Percentiles rank a stretch among this genome's conserved stretches.
Conservation (phyloP, 1,284 basidiomycete genomes). For the Kalmanozyma brasiliensis region DNA sequence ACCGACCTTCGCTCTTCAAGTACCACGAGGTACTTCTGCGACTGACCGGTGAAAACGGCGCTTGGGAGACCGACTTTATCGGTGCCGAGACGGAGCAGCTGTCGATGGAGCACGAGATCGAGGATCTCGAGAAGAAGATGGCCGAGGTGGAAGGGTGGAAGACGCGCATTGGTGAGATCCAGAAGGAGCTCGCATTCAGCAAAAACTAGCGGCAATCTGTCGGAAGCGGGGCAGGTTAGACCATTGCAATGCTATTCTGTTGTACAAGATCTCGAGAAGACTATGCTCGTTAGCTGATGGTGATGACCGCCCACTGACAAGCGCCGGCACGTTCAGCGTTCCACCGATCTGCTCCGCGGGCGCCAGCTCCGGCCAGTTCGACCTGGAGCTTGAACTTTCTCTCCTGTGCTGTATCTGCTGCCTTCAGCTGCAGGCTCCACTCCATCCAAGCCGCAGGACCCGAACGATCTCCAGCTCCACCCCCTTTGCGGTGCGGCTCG, state of each 20-base stretch:
- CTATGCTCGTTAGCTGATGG: slow-evolving; percentile 12
- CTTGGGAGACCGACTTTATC: slow-evolving; percentile 78
- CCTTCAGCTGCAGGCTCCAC: slow-evolving; percentile 18
- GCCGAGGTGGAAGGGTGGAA: slow-evolving; percentile 69
- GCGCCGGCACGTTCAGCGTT: slow-evolving; percentile 33
- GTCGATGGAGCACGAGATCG: slow-evolving; percentile 72
- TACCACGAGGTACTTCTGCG: slow-evolving; percentile 85
- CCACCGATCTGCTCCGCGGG: slow-evolving; percentile 40
- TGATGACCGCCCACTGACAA: slow-evolving; percentile 31
- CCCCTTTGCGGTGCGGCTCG: slow-evolving; percentile 43
- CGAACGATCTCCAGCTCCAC: slow-evolving; percentile 26
- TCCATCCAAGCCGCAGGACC: slow-evolving; percentile 48
- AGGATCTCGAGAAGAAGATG: slow-evolving; percentile 67
- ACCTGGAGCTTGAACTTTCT: slow-evolving; percentile 17
- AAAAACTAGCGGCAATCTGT: slow-evolving; percentile 22
- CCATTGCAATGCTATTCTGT: background rate
- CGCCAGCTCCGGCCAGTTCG: slow-evolving; percentile 32
- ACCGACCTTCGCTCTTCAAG: slow-evolving; percentile 72
- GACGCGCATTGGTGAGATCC: slow-evolving; percentile 67
- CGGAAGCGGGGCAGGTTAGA: no score
- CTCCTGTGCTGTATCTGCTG: background rate
- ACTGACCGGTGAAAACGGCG: slow-evolving; percentile 75
- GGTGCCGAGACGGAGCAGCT: slow-evolving; percentile 80
- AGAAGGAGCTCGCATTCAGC: slow-evolving; percentile 68
- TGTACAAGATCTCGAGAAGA: background rate